phyloP scores from a whole-genome alignment of 768 basidiomycete species.

The Trametes maxima region DNA sequence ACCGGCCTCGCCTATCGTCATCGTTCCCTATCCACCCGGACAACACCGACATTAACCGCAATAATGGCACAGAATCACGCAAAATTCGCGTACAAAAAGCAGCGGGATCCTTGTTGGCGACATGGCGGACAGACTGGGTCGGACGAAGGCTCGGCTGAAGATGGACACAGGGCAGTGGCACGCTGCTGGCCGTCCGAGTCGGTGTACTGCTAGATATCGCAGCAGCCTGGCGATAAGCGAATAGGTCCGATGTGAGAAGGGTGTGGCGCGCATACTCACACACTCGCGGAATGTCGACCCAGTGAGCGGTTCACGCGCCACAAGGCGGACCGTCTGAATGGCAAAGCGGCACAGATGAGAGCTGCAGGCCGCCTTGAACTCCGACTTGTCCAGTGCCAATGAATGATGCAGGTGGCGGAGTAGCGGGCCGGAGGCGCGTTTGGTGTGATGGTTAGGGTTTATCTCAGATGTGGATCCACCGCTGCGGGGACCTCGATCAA shows the following conservation, averaged over 20 bases:
- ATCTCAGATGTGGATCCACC: constrained; percentile 9
- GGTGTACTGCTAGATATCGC: neutral
- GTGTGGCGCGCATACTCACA: neutral
- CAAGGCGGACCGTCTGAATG: neutral
- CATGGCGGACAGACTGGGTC: constrained; percentile 11
- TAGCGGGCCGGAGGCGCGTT: neutral
- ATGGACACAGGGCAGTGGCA: too few species aligned
- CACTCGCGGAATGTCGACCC: neutral
- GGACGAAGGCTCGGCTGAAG: too few species aligned
- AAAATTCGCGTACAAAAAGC: constrained; percentile 37
- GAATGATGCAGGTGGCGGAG: too few species aligned
- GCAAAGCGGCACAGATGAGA: neutral
- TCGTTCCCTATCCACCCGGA: constrained; percentile 44
- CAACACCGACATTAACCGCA: neutral
- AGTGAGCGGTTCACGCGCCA: neutral
- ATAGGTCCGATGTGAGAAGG: neutral
- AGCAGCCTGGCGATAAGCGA: neutral
- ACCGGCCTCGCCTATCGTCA: constrained; percentile 47
- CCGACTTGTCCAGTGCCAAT: too few species aligned
- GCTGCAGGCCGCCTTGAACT: too few species aligned
- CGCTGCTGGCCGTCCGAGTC: neutral
- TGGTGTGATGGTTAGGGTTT: constrained; percentile 6
- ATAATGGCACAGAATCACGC: neutral
- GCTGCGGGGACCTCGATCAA: neutral
- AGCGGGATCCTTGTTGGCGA: constrained; percentile 42